These are phyloP conservation scores for Podospora didyma DNA, from an alignment of 495 filamentous ascomycete species.

Conservation along the genomic window DNA sequence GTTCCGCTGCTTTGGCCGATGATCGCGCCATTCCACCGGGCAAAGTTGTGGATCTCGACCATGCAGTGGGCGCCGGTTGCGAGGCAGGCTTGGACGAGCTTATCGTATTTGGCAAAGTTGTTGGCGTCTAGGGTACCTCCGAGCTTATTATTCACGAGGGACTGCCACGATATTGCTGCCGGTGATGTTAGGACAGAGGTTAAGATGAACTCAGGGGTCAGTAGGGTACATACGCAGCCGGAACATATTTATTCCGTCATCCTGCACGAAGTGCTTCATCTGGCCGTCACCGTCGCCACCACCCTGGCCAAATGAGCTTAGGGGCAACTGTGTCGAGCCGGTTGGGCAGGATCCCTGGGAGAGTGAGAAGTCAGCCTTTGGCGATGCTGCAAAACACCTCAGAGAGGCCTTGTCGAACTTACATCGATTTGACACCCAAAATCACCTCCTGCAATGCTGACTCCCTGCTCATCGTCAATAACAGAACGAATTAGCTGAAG, in stretches of 20 bases:
- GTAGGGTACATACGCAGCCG: constrained; percentile 44
- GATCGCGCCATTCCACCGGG: constrained; percentile 54
- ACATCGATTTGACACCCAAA: constrained; percentile 50
- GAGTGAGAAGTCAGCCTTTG: constrained; percentile 11
- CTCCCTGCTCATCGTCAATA: constrained; percentile 23
- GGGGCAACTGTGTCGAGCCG: constrained; percentile 29
- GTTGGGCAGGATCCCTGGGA: constrained; percentile 32
- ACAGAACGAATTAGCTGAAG: not conserved
- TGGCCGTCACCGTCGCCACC: constrained; percentile 41
- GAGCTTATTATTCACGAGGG: constrained; percentile 42
- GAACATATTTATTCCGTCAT: constrained; percentile 48
- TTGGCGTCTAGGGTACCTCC: constrained; percentile 38
- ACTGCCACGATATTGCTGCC: constrained; percentile 50
- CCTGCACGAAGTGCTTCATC: constrained; percentile 49
- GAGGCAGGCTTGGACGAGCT: constrained; percentile 55
- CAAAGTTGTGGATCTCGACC: constrained; percentile 52
- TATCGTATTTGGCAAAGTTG: constrained; percentile 53
- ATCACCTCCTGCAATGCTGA: constrained; percentile 45
- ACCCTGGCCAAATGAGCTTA: constrained; percentile 17
- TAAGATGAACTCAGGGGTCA: not conserved
- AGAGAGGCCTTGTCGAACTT: not conserved
- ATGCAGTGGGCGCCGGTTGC: constrained; percentile 53
- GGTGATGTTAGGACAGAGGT: constrained; percentile 2
- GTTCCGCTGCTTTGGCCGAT: constrained; percentile 52
- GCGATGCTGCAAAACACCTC: not conserved